These are phyloP conservation scores for Acorus calamus DNA, from an alignment of 106 monocot species.

Conservation along the genomic window DNA sequence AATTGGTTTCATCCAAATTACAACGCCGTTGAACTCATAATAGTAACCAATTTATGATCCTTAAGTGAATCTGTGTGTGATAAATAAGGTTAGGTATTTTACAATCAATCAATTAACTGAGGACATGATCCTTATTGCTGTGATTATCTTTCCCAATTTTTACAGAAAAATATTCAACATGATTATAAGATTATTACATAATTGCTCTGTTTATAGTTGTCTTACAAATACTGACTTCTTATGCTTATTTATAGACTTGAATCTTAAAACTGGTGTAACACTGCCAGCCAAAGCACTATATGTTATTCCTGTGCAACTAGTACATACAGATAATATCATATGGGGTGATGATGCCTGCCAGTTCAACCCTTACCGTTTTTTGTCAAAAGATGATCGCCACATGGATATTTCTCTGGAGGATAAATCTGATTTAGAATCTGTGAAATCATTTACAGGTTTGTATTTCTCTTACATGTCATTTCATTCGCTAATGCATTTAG, in stretches of 20 bases:
- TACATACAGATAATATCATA: conserved; percentile 48
- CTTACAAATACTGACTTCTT: not conserved
- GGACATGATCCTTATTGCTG: no score
- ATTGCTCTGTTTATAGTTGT: not conserved
- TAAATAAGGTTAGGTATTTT: no score
- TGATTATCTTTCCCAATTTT: no score
- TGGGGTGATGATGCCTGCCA: conserved; percentile 54
- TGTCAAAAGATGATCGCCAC: conserved; percentile 14
- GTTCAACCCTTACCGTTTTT: conserved; percentile 47
- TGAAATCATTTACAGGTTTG: conserved; percentile 9
- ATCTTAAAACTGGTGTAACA: conserved; percentile 21
- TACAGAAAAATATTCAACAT: no score
- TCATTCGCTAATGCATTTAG: not conserved
- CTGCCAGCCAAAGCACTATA: conserved; percentile 53
- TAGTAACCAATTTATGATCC: no score
- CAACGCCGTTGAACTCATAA: no score
- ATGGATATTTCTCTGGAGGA: conserved; percentile 3
- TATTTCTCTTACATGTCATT: not conserved
- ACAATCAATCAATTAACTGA: no score
- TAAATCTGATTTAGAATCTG: conserved; percentile 1
- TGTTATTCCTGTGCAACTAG: conserved; percentile 51
- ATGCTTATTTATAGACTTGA: conserved; percentile 28
- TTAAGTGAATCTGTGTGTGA: no score
- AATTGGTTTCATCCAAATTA: no score
- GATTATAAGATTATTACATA: no score